phyloP scores from a whole-genome alignment of 345 rosid genomes.

The Boechera retrofracta region DNA sequence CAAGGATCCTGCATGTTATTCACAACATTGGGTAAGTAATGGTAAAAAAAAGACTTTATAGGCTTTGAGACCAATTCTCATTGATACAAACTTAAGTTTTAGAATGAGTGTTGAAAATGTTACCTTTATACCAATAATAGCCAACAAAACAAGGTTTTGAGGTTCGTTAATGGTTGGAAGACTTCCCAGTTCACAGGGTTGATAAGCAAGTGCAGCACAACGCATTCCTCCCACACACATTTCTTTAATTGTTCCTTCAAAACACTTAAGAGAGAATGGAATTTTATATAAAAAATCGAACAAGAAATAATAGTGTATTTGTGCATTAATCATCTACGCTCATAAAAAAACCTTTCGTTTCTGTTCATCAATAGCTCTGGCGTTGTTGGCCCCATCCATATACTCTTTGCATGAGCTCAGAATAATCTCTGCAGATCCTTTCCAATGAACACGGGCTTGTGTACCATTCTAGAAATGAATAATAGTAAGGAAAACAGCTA shows the following conservation, averaged over 20 bases:
- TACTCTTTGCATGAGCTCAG: conserved; percentile 68
- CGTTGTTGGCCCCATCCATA: conserved; percentile 57
- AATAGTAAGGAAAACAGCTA: neutral
- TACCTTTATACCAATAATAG: conserved; percentile 90
- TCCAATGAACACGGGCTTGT: conserved; percentile 74
- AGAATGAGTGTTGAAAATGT: neutral
- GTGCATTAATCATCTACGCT: neutral
- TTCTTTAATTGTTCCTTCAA: conserved; percentile 59
- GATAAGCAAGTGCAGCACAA: conserved; percentile 86
- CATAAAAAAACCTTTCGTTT: conserved; percentile 47
- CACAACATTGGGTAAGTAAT: neutral
- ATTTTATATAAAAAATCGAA: neutral
- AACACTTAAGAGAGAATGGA: conserved; percentile 48
- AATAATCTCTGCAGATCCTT: conserved; percentile 90
- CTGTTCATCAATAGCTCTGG: conserved; percentile 58
- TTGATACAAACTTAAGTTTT: conserved; percentile 4
- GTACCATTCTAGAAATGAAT: conserved; percentile 54
- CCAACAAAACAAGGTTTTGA: conserved; percentile 78
- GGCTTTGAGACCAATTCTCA: neutral
- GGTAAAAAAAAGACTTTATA: neutral
- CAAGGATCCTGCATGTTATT: conserved; percentile 76
- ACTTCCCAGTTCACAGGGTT: conserved; percentile 52
- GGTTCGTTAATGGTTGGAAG: conserved; percentile 56
- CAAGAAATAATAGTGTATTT: neutral
- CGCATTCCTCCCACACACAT: conserved; percentile 81